Percentiles rank a stretch among this genome's conserved stretches.
Evolutionary conservation across 495 filamentous ascomycete species (phyloP).

Genomic region (Aspergillus sclerotioniger): DNA sequence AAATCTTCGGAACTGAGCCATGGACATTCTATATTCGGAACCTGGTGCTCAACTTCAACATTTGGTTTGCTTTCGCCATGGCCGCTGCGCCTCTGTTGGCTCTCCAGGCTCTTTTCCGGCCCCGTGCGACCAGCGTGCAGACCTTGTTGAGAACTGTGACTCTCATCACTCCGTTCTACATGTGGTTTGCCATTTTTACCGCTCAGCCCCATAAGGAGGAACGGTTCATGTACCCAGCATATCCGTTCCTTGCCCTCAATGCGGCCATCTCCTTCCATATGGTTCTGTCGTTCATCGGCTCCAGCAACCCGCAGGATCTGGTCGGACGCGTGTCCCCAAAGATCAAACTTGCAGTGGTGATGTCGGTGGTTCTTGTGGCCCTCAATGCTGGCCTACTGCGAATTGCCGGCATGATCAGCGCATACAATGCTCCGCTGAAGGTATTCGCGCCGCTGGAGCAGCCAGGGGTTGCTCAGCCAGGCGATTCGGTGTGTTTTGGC

Average conservation of each 20-base stretch:
- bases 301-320: conserved; percentile 60
- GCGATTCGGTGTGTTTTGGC: conserved; percentile 80
- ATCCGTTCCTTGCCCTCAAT: conserved; percentile 89
- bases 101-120: conserved; percentile 45
- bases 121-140: conserved; percentile 39
- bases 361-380: conserved; percentile 53
- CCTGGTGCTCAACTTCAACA: conserved; percentile 88
- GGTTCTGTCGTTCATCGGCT: conserved; percentile 68
- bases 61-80: conserved; percentile 87
- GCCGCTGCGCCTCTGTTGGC: conserved; percentile 61
- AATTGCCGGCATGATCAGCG: conserved; percentile 75
- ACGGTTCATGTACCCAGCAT: conserved; percentile 96
- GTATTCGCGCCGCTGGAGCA: conserved; percentile 62
- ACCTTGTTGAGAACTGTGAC: conserved; percentile 66
- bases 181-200: conserved; percentile 92
- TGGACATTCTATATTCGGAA: conserved; percentile 98
- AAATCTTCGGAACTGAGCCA: conserved; percentile 94
- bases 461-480: conserved; percentile 45
- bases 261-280: conserved; percentile 84
- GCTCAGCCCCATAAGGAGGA: conserved; percentile 97
- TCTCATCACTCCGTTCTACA: conserved; percentile 80
- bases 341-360: conserved; percentile 63
- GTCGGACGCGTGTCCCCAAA: conserved; percentile 67
- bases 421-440: conserved; percentile 80
- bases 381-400: conserved; percentile 66